Evolutionary conservation across 306 rosid species (phyloP).

Genomic region (Betula pendula): DNA sequence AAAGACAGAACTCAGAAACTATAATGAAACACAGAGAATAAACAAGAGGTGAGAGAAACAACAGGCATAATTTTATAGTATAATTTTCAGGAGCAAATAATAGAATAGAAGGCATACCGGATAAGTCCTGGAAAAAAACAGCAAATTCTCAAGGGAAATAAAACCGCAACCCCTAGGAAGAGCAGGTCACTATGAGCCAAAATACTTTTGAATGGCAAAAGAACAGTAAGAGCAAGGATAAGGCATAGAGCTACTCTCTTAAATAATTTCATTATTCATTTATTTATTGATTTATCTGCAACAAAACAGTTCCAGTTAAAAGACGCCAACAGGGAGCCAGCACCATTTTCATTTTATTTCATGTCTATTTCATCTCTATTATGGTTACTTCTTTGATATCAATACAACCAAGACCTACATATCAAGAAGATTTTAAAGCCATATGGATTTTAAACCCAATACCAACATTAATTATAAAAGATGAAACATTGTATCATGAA

Average conservation of each 20-base stretch:
- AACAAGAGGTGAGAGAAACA: not conserved
- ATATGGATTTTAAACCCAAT: not conserved
- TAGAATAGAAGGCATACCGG: conserved; percentile 61
- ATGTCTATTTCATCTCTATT: not conserved
- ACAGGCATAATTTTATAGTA: not conserved
- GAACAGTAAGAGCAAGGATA: conserved; percentile 11
- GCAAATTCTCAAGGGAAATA: conserved; percentile 89
- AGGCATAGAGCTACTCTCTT: conserved; percentile 19
- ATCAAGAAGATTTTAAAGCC: not conserved
- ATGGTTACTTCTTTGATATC: not conserved
- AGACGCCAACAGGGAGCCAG: not conserved
- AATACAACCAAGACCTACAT: not conserved
- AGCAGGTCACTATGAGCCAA: conserved; percentile 51
- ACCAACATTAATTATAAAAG: not conserved
- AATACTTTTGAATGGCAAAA: conserved; percentile 31
- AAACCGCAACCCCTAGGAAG: conserved; percentile 85
- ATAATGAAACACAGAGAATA: conserved; percentile 14
- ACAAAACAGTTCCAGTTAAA: not conserved
- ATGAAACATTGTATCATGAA: not conserved
- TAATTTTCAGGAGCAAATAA: conserved; percentile 9
- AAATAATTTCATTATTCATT: not conserved
- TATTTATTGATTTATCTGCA: not conserved
- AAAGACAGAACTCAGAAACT: conserved; percentile 24
- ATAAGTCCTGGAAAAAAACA: conserved; percentile 71
- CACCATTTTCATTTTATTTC: not conserved